Evolutionary conservation across 169 alveolate genomes (phyloP).

Genomic region (Fabrea salina): DNA sequence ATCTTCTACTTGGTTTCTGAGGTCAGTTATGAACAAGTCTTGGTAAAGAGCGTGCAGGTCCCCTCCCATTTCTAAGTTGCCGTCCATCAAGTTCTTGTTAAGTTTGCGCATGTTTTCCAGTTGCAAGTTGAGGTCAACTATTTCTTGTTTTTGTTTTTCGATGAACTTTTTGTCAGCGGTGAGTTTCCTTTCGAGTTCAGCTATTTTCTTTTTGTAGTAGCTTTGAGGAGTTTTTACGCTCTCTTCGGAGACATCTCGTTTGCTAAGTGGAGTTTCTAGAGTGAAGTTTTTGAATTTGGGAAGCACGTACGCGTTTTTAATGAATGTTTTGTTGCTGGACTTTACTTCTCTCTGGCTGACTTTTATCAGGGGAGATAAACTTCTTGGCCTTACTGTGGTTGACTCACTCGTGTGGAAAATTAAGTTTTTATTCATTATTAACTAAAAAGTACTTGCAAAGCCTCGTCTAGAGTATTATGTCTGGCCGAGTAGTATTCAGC

Average conservation of each 20-base stretch:
- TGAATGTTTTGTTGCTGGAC: not conserved
- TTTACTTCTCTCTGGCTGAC: constrained; percentile 1
- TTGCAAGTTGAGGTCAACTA: not conserved
- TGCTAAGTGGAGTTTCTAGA: not conserved
- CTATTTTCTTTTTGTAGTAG: not conserved
- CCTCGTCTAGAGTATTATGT: too few species aligned
- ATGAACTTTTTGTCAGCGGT: not conserved
- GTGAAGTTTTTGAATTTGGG: constrained; percentile 7
- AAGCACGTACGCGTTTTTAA: constrained; percentile 5
- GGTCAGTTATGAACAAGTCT: constrained; percentile 18
- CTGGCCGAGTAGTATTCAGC: too few species aligned
- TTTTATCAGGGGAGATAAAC: constrained; percentile 10
- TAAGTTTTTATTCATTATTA: too few species aligned
- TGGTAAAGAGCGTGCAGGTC: constrained; percentile 28
- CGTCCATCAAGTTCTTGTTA: constrained; percentile 17
- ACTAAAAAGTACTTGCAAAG: too few species aligned
- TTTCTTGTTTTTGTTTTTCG: not conserved
- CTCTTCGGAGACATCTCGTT: not conserved
- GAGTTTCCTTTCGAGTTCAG: constrained; percentile 5
- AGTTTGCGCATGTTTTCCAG: not conserved
- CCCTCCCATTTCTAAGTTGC: not conserved
- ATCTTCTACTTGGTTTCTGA: not conserved
- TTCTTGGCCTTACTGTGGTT: too few species aligned
- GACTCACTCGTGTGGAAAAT: too few species aligned
- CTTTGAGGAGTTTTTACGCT: not conserved